Percentiles rank a stretch among this genome's conserved stretches.
Evolutionary conservation across 2,329 filamentous ascomycete species (phyloP).

Genomic region (Calonectria pseudoturangicola): DNA sequence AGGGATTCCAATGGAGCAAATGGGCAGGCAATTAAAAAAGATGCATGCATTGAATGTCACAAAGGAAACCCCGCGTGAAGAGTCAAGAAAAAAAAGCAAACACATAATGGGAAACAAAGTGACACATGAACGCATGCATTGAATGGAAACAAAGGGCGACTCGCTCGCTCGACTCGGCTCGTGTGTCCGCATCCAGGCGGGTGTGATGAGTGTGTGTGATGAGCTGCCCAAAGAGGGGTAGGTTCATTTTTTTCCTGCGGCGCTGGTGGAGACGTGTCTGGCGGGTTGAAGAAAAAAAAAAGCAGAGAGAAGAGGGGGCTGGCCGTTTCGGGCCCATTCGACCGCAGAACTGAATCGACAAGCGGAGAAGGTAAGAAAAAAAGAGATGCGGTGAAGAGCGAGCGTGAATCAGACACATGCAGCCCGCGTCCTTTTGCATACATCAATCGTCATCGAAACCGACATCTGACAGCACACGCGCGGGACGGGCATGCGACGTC

Average conservation of each 20-base stretch:
- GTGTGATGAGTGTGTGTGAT: background rate
- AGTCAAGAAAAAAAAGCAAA: background rate
- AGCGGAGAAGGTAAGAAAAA: background rate
- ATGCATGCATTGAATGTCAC: background rate
- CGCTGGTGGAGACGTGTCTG: conserved; percentile 34
- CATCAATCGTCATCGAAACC: conserved; percentile 3
- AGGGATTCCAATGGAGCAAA: background rate
- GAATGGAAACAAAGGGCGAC: background rate
- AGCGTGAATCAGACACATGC: background rate
- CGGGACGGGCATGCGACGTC: background rate
- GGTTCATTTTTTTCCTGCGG: conserved; percentile 25
- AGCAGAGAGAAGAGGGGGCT: conserved; percentile 2
- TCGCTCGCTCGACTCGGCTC: too few relatives aligned
- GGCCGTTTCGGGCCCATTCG: conserved; percentile 18
- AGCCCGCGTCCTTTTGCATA: conserved; percentile 1
- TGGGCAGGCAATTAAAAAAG: background rate
- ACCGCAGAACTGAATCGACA: conserved; percentile 19
- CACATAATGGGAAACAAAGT: background rate
- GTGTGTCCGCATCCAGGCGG: background rate
- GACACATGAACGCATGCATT: background rate
- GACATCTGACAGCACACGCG: conserved; percentile 1
- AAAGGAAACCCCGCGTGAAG: background rate
- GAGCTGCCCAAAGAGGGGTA: conserved; percentile 27
- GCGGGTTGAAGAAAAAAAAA: conserved; percentile 13
- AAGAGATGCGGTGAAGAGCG: conserved; percentile 15